Evolutionary conservation across 306 rosid genomes (phyloP), one percentile per base, ranked within the genome.

Genomic region (Hippophae tibetana): DNA sequence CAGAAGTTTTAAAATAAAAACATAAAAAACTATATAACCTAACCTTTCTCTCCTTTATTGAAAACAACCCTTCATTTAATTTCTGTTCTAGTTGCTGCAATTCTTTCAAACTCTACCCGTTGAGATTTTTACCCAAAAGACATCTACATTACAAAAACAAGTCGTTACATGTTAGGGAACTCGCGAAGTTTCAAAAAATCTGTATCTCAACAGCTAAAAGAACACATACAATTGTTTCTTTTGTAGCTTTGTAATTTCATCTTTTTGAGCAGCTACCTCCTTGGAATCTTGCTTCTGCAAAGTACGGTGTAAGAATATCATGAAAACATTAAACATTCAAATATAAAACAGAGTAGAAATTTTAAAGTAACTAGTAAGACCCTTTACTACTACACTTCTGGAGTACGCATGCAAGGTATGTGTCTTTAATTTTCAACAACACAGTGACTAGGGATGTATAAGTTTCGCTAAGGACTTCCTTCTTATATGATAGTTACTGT

Each of bases 191-290:
- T 38, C 13, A 58, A 51, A 43, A 57, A 18, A 49, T 10, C 18
- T 31, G 61, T 14, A 42, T 50, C 23, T 45, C 12, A 48, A 52
- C 43, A 56, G 53, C 11, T 41, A 41, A 65, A 44, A 57, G 55
- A 44, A 51, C 48, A 58, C 86, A 18, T 80, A 93, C 99, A 80
- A 53, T 52, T 88, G 90, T 61, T 86, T 88, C 69, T 52, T 62
- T 81, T 93, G 89, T 62, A 85, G 93, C 82, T 76, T 84, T 55
- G 73, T 75, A 58, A 88, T 56, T 82, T 88, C 99, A n/a, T 82
- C 97, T 77, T 78, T 75, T 40, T 86, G 78, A 66, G 57, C 62
- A 52, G 80, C 90, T 78, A 84, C 74, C 69, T 79, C 82, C 76
- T 78, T 73, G 41, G 79, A 67, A 56, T 86, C 95, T 70, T 84